Base-by-base conservation (phyloP, 1,284 basidiomycete genomes). In the Xerocomus nothofagi region DNA sequence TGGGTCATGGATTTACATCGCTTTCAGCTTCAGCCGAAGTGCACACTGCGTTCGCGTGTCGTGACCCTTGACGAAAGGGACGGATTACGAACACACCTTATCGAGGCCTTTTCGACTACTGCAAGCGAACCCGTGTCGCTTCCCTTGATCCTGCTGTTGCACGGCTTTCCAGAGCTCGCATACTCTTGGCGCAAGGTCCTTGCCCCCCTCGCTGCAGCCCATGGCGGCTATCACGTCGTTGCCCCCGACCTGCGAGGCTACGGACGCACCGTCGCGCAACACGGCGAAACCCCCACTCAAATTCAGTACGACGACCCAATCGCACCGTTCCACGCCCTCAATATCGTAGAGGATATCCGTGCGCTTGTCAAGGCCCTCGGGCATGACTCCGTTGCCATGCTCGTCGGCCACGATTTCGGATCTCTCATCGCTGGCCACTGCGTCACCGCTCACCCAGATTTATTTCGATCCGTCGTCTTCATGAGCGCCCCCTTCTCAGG, bases 141-240 rank as follows among this genome's bases (percentile, higher is more conserved):
- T 8, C 79, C 78, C 3, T 70, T 86, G 12, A 60, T 85, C 49
- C 54, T 85, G n/a, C 73, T 84, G 26, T 64, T 85, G 1, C 82
- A 85, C 54, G 84, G 83, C 32, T 85, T 85, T 59, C 82, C 84
- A 11, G 83, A 84, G 58, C 71, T 85, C 10, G 75, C 80, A 2
- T 81, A 79, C 57, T 84, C 82, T 9, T 84, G 81, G 82, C 73
- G 82, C 18, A 78, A 79, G 51, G 51, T 84, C 27, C 71, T 86
- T 31, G 54, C 65, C 1, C 80, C 81, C 1, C 71, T 84, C 27
- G 63, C 78, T 0, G 53, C 66, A 12, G 70, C 71, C 6, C 54
- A 31, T 41, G 36, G 40, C 12, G 81, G 79, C 4, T 81, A 75
- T 59, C 71, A 74, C 36, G 74, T 80, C 53, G 72, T 82, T 26